Base-by-base conservation (phyloP, 225 moss, liverwort and hornwort genomes). In the Pseudoscleropodium purum region DNA sequence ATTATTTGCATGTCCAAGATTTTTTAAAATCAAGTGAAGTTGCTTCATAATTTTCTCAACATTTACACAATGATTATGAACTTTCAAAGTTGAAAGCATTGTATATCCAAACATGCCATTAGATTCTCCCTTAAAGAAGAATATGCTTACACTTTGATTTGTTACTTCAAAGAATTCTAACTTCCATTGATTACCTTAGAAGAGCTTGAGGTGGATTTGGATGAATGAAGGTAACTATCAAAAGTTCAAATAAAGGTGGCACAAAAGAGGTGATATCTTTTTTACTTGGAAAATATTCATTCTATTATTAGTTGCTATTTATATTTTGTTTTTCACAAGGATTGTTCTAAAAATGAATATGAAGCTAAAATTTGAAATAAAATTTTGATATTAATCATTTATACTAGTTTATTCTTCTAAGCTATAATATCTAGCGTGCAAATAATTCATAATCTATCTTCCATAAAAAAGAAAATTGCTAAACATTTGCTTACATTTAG, bases 181-280 rank as follows among this genome's bases (percentile, higher is more conserved):
- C 37, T 43, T 73, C 2, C 5, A 74, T 10, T 18, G 1, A 1
- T 73, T 43, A 16, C 2, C 8, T 27, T n/a, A 6, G 9, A 47
- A 30, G 3, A 47, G 4, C 11, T 75, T 30, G 0, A 33, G 0
- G 12, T 49, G 19, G 13, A 33, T 51, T 76, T 49, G 7, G 31
- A 2, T 31, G 49, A 49, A 49, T 19, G 49, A 75, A 75, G 7
- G 18, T 49, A 11, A 10, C 2, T 17, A 10, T 74, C 11, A 12
- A 47, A 31, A 49, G 31, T 75, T 5, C 17, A 45, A 75, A 18
- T 11, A 47, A 18, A 75, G 31, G 49, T 31, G 31, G 75, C 0
- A 0, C 7, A 45, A 75, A 19, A 49, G 0, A 0, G 0, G 0
- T 31, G 31, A 31, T 31, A 18, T 47, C 1, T 0, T 0, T 47